Evolutionary conservation across 2,329 filamentous ascomycete species (phyloP).

Genomic region (Lachnellula cervina): DNA sequence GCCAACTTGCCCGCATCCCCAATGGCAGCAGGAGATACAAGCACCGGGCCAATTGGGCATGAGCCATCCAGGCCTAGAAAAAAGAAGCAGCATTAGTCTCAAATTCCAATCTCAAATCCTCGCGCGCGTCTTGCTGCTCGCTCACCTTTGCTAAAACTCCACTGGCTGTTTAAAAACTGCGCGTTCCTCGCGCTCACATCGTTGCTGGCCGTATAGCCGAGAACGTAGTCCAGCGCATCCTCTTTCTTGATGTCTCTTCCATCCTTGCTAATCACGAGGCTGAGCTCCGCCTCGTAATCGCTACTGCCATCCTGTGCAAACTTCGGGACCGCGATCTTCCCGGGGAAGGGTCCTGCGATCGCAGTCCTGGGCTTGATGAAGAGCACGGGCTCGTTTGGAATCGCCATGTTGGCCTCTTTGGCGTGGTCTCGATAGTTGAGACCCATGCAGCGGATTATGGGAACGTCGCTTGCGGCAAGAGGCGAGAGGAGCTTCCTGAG

Average conservation of each 20-base stretch:
- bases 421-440: constrained; percentile 42
- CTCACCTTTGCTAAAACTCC: constrained; percentile 40
- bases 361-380: constrained; percentile 17
- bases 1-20: constrained; percentile 24
- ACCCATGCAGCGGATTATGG: constrained; percentile 42
- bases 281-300: constrained; percentile 24
- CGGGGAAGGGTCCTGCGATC: constrained; percentile 15
- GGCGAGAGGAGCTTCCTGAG: constrained; percentile 34
- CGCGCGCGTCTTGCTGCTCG: constrained; percentile 41
- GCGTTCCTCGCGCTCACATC: constrained; percentile 38
- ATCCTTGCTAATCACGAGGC: constrained; percentile 40
- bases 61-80: constrained; percentile 12
- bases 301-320: constrained; percentile 38
- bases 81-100: no score
- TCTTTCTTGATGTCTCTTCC: constrained; percentile 37
- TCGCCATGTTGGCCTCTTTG: constrained; percentile 35
- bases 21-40: constrained; percentile 29
- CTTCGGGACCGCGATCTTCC: constrained; percentile 39
- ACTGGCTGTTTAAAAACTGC: constrained; percentile 40
- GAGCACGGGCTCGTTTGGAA: constrained; percentile 36
- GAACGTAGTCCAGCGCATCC: constrained; percentile 37
- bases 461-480: constrained; percentile 35
- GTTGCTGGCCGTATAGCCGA: constrained; percentile 40
- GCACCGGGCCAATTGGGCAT: constrained; percentile 29
- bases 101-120: background rate